Evolutionary conservation across 495 filamentous ascomycete species (phyloP).

Genomic region (Aspergillus conjunctus): DNA sequence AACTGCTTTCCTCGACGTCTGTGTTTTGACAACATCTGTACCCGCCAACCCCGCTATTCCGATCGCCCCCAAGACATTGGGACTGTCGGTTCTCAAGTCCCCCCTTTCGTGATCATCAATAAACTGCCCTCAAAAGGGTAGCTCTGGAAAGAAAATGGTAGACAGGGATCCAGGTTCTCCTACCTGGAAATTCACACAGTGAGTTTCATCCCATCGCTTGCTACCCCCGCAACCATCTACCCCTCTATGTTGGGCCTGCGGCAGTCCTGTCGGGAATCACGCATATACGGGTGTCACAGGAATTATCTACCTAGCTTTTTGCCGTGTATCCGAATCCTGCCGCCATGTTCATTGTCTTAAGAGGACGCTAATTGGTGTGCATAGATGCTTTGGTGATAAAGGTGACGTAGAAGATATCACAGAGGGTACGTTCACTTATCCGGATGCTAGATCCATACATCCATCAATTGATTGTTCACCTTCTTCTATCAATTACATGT

Average conservation of each 20-base stretch:
- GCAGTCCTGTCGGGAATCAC: neutral
- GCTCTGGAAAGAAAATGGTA: conserved; percentile 75
- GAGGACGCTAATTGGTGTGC: conserved; percentile 15
- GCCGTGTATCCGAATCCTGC: neutral
- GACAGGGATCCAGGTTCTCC: conserved; percentile 91
- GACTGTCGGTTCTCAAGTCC: conserved; percentile 14
- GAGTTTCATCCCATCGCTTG: conserved; percentile 50
- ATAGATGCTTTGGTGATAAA: conserved; percentile 98
- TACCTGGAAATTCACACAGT: conserved; percentile 99
- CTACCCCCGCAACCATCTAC: conserved; percentile 6
- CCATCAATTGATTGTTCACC: neutral
- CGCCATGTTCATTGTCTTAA: neutral
- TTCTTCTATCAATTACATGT: neutral
- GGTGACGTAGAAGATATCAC: conserved; percentile 99
- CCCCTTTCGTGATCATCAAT: conserved; percentile 12
- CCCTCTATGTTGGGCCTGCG: neutral
- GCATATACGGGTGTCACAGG: neutral
- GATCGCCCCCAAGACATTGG: conserved; percentile 12
- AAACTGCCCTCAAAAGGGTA: conserved; percentile 32
- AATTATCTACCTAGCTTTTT: neutral
- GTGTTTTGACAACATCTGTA: conserved; percentile 14
- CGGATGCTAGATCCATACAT: neutral
- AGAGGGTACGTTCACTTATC: conserved; percentile 68
- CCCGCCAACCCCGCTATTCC: conserved; percentile 23
- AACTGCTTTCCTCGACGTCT: conserved; percentile 17